Evolutionary conservation across 2,329 filamentous ascomycete species (phyloP), one percentile per base, ranked within the genome.

Genomic region (Neurospora sp.): DNA sequence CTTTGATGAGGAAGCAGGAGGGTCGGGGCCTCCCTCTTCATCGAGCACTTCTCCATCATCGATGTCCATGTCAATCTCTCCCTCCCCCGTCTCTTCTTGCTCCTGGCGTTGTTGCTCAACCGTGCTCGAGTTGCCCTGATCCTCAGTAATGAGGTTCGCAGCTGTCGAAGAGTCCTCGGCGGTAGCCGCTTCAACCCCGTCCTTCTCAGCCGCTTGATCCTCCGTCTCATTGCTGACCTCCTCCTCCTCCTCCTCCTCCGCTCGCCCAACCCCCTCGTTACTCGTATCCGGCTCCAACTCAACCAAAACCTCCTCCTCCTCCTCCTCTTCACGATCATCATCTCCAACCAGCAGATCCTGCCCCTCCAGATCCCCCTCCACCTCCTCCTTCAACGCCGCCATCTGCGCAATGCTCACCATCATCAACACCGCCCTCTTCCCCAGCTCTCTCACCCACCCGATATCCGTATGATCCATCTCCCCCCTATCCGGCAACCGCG

Each of bases 401-500:
- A 86, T 84, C 73, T 88, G 84, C 39, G 82, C 82, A 23, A 88
- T 78, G 67, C 85, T 86, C 12, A 83, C 80, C 74, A 86, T 83
- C 70, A 91, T 78, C 73, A 88, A 77, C 23, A 90, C 88, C 0
- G 93, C 93, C 73, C 89, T 86, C 79, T 93, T 92, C 0, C 91
- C 93, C 40, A 98, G 79, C 70, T 96, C 92, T 67, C 95, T 85
- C 37, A 97, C 82, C 75, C 89, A 88, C 5, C 89, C 90, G 39
- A 97, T 87, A 76, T 96, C 91, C 62, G 88, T 86, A 72, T 92
- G 91, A 71, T 88, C 87, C 78, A 97, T 82, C 78, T 92, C 89
- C 1, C 93, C 93, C 10, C 88, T 82, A 41, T 92, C 91, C 0
- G 91, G 89, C 70, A 95, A 84, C 70, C 89, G 86, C 2, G 91